Evolutionary conservation across 805 yeast genomes (phyloP).

Genomic region (Citeromyces matritensis): DNA sequence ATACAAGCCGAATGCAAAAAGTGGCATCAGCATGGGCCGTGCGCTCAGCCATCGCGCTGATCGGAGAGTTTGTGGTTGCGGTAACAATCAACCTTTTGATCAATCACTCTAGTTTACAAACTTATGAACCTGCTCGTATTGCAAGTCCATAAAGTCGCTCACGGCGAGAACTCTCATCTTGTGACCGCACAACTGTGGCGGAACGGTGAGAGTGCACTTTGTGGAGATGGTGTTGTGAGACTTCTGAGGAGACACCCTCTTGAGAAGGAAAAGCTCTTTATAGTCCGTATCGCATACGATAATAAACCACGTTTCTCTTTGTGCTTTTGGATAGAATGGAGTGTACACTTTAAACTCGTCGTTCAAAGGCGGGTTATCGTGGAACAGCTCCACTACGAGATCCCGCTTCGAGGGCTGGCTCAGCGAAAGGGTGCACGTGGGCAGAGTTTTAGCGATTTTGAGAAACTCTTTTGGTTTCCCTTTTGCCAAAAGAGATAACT

Average conservation of each 20-base stretch:
- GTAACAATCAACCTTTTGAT: no score
- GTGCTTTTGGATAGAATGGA: constrained; percentile 79
- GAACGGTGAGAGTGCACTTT: constrained; percentile 29
- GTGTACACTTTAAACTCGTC: constrained; percentile 55
- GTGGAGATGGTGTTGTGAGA: constrained; percentile 18
- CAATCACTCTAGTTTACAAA: no score
- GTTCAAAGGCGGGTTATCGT: constrained; percentile 32
- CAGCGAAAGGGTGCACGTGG: constrained; percentile 34
- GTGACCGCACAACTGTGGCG: constrained; percentile 29
- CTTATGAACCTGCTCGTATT: constrained; percentile 13
- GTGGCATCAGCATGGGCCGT: no score
- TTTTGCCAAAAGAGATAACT: constrained; percentile 18
- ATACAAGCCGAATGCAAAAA: no score
- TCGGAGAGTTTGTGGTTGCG: no score
- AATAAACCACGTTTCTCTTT: constrained; percentile 88
- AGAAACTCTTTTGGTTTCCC: constrained; percentile 31
- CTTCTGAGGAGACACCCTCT: constrained; percentile 56
- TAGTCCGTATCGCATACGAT: constrained; percentile 34
- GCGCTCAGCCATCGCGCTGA: no score
- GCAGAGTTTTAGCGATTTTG: constrained; percentile 39
- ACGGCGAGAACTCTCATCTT: constrained; percentile 31
- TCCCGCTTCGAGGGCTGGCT: constrained; percentile 18
- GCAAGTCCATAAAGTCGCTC: constrained; percentile 54
- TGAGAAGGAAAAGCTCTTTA: constrained; percentile 46
- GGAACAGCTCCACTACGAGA: constrained; percentile 32